Evolutionary conservation across 345 rosid genomes (phyloP).

Genomic region (Mangifera indica): DNA sequence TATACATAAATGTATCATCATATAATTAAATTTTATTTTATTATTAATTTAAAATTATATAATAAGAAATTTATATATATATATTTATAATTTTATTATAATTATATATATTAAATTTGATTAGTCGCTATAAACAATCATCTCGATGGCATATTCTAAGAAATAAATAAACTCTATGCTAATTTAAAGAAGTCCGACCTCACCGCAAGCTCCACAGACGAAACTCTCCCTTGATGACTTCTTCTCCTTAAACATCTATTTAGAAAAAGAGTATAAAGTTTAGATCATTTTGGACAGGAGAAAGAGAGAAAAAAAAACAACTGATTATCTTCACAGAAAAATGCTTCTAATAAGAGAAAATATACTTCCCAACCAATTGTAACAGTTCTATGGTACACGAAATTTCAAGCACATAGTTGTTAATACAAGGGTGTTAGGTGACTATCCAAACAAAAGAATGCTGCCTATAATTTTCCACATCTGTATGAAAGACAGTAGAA

Average conservation of each 20-base stretch:
- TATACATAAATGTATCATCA: too few relatives aligned
- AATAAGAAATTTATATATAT: too few relatives aligned
- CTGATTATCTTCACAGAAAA: conserved; percentile 14
- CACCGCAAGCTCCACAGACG: conserved; percentile 96
- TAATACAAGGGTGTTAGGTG: not conserved
- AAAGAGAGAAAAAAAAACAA: too few relatives aligned
- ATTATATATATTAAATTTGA: too few relatives aligned
- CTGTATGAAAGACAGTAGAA: not conserved
- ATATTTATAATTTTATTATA: too few relatives aligned
- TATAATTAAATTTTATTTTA: too few relatives aligned
- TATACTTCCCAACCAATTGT: not conserved
- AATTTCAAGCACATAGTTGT: not conserved
- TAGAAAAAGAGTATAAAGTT: conserved; percentile 11
- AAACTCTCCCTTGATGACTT: conserved; percentile 93
- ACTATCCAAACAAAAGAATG: not conserved
- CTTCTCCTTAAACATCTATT: conserved; percentile 81
- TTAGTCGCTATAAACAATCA: conserved; percentile 14
- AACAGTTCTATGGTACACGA: not conserved
- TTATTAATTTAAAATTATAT: too few relatives aligned
- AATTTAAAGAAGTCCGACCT: conserved; percentile 45
- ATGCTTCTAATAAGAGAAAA: not conserved
- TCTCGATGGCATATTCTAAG: conserved; percentile 7
- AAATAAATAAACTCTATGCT: not conserved
- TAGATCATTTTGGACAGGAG: not conserved
- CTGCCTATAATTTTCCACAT: not conserved